phyloP scores from a whole-genome alignment of 1,284 basidiomycete genomes.

The Agroathelia rolfsii region DNA sequence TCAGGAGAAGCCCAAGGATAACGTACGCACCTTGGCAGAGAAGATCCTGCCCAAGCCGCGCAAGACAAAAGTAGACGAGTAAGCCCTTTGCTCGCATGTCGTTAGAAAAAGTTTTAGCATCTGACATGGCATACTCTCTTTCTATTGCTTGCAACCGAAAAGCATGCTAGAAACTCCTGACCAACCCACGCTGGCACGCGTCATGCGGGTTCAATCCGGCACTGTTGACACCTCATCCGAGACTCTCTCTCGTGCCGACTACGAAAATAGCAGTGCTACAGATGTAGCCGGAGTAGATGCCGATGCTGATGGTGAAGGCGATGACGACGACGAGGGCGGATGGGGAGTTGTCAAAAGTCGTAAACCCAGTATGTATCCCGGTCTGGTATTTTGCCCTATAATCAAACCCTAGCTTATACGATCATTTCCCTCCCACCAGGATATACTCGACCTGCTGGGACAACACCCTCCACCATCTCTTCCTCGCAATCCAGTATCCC shows the following conservation, averaged over 20 bases:
- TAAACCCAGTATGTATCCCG: conserved; percentile 29
- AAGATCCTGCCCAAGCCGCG: conserved; percentile 45
- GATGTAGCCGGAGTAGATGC: conserved; percentile 30
- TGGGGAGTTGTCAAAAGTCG: conserved; percentile 68
- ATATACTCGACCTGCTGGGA: neutral
- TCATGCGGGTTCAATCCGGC: conserved; percentile 50
- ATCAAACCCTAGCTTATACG: conserved; percentile 6
- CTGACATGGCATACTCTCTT: neutral
- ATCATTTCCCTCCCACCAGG: neutral
- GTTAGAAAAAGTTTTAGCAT: conserved; percentile 2
- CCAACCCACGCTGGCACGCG: conserved; percentile 42
- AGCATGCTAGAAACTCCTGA: conserved; percentile 58
- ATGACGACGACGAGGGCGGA: conserved; percentile 38
- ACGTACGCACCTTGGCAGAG: conserved; percentile 44
- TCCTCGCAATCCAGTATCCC: conserved; percentile 11
- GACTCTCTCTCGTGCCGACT: conserved; percentile 67
- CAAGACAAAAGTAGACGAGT: conserved; percentile 63
- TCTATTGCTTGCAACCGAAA: too few species aligned
- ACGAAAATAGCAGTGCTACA: conserved; percentile 52
- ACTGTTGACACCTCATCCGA: conserved; percentile 46
- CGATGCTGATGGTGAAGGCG: conserved; percentile 47
- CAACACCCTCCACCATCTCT: conserved; percentile 12
- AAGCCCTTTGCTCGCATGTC: too few species aligned
- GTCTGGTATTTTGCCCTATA: conserved; percentile 2
- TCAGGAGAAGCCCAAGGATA: conserved; percentile 16